Conservation (phyloP, 805 yeast species). For the Wilhelminamyces savonicus region DNA sequence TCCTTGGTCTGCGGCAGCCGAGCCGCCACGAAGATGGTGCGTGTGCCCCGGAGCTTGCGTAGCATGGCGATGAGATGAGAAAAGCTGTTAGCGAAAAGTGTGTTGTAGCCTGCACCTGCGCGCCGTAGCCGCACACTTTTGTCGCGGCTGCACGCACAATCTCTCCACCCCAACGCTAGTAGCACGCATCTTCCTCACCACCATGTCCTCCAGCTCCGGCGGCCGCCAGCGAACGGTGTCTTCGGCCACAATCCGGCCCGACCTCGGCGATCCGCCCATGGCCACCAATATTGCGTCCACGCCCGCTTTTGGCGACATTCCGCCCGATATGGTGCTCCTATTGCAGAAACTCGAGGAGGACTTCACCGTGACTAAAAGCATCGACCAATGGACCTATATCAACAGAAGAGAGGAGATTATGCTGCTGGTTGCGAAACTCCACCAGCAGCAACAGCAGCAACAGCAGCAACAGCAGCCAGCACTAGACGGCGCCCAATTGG, state of each 20-base stretch:
- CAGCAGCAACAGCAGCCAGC: conserved; percentile 11
- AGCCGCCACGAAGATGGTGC: too few species aligned
- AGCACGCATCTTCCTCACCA: too few species aligned
- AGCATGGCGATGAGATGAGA: too few species aligned
- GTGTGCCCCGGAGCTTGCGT: too few species aligned
- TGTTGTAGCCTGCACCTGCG: too few species aligned
- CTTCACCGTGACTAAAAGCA: conserved; percentile 31
- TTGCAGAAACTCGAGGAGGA: conserved; percentile 38
- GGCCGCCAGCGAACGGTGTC: too few species aligned
- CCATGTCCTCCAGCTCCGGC: too few species aligned
- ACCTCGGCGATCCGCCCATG: background rate
- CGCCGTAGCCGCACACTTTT: too few species aligned
- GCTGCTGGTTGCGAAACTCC: conserved; percentile 28
- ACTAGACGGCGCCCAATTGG: conserved; percentile 34
- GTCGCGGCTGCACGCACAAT: too few species aligned
- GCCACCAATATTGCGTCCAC: background rate
- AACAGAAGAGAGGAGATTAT: conserved; percentile 40
- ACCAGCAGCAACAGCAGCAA: conserved; percentile 23
- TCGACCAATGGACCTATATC: conserved; percentile 43
- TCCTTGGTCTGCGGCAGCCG: too few species aligned
- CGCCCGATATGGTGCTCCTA: conserved; percentile 39
- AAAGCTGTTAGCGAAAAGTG: too few species aligned
- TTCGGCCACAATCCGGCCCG: conserved; percentile 6
- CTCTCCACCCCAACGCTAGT: too few species aligned
- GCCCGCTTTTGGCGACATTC: conserved; percentile 22